Evolutionary conservation across 768 basidiomycete genomes (phyloP), one percentile per base, ranked within the genome.

Genomic region (Termitomyces eurrhizus): DNA sequence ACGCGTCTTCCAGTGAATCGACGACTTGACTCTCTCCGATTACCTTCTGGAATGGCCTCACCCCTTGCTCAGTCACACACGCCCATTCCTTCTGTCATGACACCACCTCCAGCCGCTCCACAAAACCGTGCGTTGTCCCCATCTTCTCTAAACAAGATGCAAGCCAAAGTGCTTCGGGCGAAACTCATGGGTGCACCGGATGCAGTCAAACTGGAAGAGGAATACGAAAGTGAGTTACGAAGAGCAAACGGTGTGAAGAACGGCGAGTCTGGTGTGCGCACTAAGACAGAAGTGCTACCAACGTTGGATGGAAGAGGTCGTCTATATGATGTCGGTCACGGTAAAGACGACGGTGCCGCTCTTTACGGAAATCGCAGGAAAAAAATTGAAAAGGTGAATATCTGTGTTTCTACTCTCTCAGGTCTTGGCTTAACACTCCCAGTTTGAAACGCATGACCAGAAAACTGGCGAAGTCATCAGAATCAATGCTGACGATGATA

Each of bases 121-220:
- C 70, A 70, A 29, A 56, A 71, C 1, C 79, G 87, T 5, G 80
- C 80, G 0, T 68, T 91, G 58, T 90, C 90, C 0, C 87, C 88
- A 2, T 88, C 89, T 1, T 91, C 90, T 16, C 76, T 98, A 50
- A 98, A 99, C 72, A 90, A 87, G 68, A 74, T 99, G 1, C 96
- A 99, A 72, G 96, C 96, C 4, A 89, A 89, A 65, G 95, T 97
- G 2, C 77, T 99, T 9, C 87, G 93, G 39, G 95, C 97, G 4
- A 95, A 90, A 70, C 80, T 99, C 36, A 90, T 91, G 82, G 86
- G 83, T 36, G 80, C 85, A n/a, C 80, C 89, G 1, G 83, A 93
- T 67, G 92, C 94, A 8, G 83, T 81, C 24, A 77, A 79, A 48
- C 76, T 99, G 45, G 93, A 99, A 74, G 78, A 80, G 57, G 88